Evolutionary conservation across 495 filamentous ascomycete genomes (phyloP), one percentile per base, ranked within the genome.

Genomic region (Letharia columbiana): DNA sequence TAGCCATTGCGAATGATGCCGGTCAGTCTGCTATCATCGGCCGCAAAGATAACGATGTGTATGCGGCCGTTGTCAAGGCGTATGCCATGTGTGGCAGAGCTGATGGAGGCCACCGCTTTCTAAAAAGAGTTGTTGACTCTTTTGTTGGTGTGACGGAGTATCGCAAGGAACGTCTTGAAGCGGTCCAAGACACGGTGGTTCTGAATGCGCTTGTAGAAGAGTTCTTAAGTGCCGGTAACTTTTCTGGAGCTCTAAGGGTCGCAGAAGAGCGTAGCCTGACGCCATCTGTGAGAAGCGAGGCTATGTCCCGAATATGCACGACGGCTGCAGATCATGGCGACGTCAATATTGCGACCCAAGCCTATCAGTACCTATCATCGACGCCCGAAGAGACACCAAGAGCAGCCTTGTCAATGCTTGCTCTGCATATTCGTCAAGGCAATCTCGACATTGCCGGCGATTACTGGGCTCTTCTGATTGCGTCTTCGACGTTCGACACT

Each of bases 21-120:
- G 91, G 91, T 37, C 82, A 87, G 56, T 80, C 87, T 64, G 82
- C 81, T n/a, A 79, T 89, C 41, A 81, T 86, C 45, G 82, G 89
- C 63, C 86, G 93, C 23, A 82, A 89, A 47, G 92, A 97, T 71
- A 86, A 87, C 37, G 80, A 88, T 64, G 86, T 98, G 40, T 98
- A 98, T 74, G 90, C 91, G 44, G 82, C 94, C 41, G 77, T 98
- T 59, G 86, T 98, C 76, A 87, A 88, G 67, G 91, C 91, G 31
- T 98, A 97, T 73, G 80, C 92, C 58, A 81, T 85, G 44, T 91
- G 89, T 68, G 89, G 88, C 69, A 89, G 91, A 74, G 69, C 86
- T 63, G 84, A 89, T 37, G 91, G 89, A 33, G 94, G 89, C 40
- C 77, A 86, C 73, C 87, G 87, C 69, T 98, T 98, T 77, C 84